phyloP scores from a whole-genome alignment of 345 rosid genomes.

The Mallotus nudiflorus region DNA sequence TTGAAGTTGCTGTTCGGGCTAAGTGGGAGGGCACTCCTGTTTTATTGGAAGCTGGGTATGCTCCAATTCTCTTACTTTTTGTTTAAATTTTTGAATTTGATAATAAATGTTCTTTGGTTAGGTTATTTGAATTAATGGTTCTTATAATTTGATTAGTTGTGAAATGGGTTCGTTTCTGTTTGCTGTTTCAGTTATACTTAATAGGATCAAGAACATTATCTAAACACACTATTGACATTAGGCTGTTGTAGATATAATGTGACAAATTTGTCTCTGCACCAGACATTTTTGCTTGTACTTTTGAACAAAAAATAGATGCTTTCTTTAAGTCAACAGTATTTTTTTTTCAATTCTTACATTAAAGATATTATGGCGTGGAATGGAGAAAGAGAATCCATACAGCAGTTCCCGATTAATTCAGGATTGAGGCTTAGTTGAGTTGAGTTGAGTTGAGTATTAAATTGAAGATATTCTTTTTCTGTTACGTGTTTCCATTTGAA shows the following conservation, averaged over 20 bases:
- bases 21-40: slow-evolving; percentile 97
- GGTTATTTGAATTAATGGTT: background rate
- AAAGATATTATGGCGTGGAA: too few relatives aligned
- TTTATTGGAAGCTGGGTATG: slow-evolving; percentile 93
- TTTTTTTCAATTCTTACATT: too few relatives aligned
- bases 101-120: background rate
- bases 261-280: background rate
- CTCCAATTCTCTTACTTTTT: background rate
- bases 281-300: background rate
- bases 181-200: background rate
- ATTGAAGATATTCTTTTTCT: background rate
- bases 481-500: background rate
- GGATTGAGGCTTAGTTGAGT: too few relatives aligned
- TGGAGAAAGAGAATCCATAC: too few relatives aligned
- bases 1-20: slow-evolving; percentile 80
- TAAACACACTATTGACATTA: too few relatives aligned
- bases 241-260: too few relatives aligned
- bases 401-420: too few relatives aligned
- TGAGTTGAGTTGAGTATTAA: too few relatives aligned
- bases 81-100: background rate
- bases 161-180: background rate
- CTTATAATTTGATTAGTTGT: background rate
- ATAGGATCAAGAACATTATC: too few relatives aligned
- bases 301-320: too few relatives aligned
- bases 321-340: too few relatives aligned